A percentile compares a stretch with the other conserved stretches of the same genome.
These are phyloP conservation scores for Glycine tomentella DNA, from an alignment of 306 rosid species.

Conservation along the genomic window DNA sequence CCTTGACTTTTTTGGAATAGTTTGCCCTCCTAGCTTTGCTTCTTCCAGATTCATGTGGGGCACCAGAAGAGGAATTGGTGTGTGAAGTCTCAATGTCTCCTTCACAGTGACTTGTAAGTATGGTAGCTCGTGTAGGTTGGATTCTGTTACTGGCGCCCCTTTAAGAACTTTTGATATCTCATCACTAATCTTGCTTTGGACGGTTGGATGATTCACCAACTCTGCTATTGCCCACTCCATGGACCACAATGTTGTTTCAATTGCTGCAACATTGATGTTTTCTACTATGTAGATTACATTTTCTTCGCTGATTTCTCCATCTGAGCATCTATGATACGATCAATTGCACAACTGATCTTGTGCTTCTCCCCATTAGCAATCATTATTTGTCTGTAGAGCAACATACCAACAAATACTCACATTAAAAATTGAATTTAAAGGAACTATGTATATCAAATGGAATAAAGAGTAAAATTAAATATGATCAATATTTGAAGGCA, in stretches of 20 bases:
- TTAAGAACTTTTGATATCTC: constrained; percentile 67
- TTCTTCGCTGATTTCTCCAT: constrained; percentile 74
- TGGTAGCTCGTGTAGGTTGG: constrained; percentile 68
- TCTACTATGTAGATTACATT: constrained; percentile 87
- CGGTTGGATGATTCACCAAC: constrained; percentile 71
- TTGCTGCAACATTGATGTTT: constrained; percentile 81
- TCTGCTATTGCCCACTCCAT: constrained; percentile 97
- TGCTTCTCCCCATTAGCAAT: constrained; percentile 70
- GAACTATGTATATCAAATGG: not conserved
- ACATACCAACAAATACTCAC: not conserved
- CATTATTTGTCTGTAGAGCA: constrained; percentile 64
- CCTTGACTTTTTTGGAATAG: constrained; percentile 77
- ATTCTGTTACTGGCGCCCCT: constrained; percentile 64
- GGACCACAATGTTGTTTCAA: constrained; percentile 88
- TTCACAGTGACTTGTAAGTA: constrained; percentile 81
- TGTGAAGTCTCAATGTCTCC: constrained; percentile 77
- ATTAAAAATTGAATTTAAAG: not conserved
- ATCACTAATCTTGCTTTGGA: constrained; percentile 68
- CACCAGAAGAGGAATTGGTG: constrained; percentile 81
- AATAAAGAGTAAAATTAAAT: not conserved
- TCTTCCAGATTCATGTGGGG: constrained; percentile 94
- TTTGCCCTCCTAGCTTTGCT: constrained; percentile 73
- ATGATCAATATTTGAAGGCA: not conserved
- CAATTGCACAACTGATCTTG: constrained; percentile 80
- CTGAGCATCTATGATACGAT: constrained; percentile 82